phyloP scores from a whole-genome alignment of 768 basidiomycete species.

The Sarcodon sp. region DNA sequence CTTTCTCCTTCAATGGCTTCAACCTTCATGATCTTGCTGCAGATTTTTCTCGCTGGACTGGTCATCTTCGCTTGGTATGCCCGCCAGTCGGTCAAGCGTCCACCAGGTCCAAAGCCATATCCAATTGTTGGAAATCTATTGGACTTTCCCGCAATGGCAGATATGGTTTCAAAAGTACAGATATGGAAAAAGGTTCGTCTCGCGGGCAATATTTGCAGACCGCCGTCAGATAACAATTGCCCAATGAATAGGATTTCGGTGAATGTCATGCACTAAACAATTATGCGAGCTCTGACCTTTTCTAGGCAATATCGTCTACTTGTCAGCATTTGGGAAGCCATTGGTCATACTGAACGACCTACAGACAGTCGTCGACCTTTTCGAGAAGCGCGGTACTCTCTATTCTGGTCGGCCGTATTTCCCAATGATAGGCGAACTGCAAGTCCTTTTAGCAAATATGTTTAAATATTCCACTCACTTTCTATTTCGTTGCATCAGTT shows the following conservation, averaged over 20 bases:
- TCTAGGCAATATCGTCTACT: conserved; percentile 15
- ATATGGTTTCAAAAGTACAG: neutral
- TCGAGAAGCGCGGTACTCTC: conserved; percentile 17
- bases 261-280: too few species aligned
- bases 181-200: conserved; percentile 10
- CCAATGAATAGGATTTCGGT: neutral
- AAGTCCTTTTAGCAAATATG: too few species aligned
- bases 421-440: conserved; percentile 12
- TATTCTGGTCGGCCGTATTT: conserved; percentile 17
- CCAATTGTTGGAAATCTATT: conserved; percentile 13
- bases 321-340: conserved; percentile 14
- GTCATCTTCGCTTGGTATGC: too few species aligned
- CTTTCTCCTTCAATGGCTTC: too few species aligned
- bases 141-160: conserved; percentile 10
- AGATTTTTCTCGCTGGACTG: too few species aligned
- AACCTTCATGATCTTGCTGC: too few species aligned
- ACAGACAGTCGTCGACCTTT: conserved; percentile 12
- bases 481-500: too few species aligned
- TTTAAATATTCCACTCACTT: too few species aligned
- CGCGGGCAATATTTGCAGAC: conserved; percentile 10
- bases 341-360: conserved; percentile 17
- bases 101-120: conserved; percentile 14
- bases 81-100: neutral
- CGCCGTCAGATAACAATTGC: too few species aligned
- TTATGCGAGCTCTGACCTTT: neutral